phyloP scores from a whole-genome alignment of 1,284 basidiomycete genomes.

The Vanrija pseudolonga region DNA sequence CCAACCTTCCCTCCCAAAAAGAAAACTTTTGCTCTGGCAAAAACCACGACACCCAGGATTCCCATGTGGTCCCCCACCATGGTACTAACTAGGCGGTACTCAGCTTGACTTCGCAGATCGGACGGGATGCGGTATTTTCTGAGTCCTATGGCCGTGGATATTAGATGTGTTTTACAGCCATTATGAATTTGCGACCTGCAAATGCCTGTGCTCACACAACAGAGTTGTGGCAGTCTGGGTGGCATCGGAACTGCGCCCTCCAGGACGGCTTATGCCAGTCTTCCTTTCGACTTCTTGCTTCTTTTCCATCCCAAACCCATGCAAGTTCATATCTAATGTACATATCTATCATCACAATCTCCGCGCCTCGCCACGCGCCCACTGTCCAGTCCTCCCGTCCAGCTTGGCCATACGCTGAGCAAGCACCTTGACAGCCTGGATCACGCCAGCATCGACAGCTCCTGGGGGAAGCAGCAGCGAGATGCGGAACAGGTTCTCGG shows the following conservation, averaged over 20 bases:
- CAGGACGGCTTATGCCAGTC: too few species aligned
- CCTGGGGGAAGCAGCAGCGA: neutral
- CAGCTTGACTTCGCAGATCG: slow-evolving; percentile 58
- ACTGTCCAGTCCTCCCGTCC: neutral
- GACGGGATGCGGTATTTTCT: slow-evolving; percentile 52
- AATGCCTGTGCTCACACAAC: too few species aligned
- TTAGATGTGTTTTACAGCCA: too few species aligned
- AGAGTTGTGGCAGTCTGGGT: too few species aligned
- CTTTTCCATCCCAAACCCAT: too few species aligned
- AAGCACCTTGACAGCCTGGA: neutral
- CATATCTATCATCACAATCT: too few species aligned
- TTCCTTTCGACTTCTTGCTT: too few species aligned
- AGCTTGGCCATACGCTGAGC: slow-evolving; percentile 1
- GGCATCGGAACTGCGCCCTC: too few species aligned
- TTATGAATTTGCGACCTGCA: too few species aligned
- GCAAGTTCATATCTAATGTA: too few species aligned
- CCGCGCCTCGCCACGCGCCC: slow-evolving; percentile 8
- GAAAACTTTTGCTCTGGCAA: too few species aligned
- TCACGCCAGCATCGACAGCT: neutral
- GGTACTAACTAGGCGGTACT: slow-evolving; percentile 77
- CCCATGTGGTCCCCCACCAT: slow-evolving; percentile 77
- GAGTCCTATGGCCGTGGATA: slow-evolving; percentile 47
- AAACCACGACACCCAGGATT: slow-evolving; percentile 61
- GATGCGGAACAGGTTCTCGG: slow-evolving; percentile 12
- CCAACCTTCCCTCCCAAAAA: too few species aligned